Percentiles rank a stretch among this genome's conserved stretches.
Conservation (phyloP, 192 early-diverging fungal species). For the Chytriomyces hyalinus region DNA sequence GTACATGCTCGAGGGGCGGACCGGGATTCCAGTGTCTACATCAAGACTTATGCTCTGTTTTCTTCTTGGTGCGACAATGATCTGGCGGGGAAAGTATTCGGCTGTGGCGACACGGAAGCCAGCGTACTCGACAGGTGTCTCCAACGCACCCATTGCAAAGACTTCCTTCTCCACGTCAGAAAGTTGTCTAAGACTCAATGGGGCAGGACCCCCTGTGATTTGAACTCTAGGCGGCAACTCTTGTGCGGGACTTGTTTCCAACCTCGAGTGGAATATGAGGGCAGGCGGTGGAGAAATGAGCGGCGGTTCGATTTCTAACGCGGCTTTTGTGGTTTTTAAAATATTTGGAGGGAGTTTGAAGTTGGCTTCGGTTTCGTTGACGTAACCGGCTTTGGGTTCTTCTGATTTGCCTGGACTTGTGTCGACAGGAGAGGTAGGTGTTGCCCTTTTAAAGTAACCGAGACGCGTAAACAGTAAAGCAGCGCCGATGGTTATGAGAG, state of each 20-base stretch:
- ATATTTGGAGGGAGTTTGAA: conserved; percentile 19
- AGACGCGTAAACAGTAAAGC: conserved; percentile 1
- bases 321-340: conserved; percentile 3
- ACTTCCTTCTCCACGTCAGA: not conserved
- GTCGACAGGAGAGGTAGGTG: not conserved
- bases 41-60: conserved; percentile 2
- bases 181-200: not conserved
- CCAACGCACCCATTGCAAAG: too few species aligned
- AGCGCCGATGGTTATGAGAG: conserved; percentile 9
- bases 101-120: not conserved
- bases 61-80: not conserved
- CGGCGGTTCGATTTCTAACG: not conserved
- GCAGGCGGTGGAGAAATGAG: not conserved
- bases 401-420: not conserved
- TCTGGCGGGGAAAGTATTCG: not conserved
- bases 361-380: conserved; percentile 26
- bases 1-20: not conserved
- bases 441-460: conserved; percentile 2
- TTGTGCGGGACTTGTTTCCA: not conserved
- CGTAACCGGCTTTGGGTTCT: conserved; percentile 6
- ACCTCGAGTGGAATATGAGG: not conserved
- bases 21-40: not conserved
- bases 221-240: not conserved
- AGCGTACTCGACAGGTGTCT: not conserved
- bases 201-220: not conserved